phyloP scores from a whole-genome alignment of 2,329 filamentous ascomycete genomes.

The Penicillium sp. region DNA sequence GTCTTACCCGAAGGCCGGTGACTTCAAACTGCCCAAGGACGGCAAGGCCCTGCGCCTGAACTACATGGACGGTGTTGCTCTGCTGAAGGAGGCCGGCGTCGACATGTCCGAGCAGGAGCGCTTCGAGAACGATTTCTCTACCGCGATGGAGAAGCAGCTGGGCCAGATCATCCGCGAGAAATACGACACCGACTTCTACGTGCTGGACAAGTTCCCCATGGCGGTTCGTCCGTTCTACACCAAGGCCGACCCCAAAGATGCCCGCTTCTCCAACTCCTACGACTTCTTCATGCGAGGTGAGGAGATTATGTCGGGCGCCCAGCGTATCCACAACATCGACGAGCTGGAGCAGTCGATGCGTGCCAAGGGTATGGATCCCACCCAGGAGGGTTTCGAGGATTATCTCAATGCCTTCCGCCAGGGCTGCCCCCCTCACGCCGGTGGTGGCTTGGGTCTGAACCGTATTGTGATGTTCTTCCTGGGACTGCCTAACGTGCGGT shows the following conservation, averaged over 20 bases:
- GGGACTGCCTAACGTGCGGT: conserved; percentile 61
- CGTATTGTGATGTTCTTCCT: conserved; percentile 67
- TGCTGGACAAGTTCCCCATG: conserved; percentile 94
- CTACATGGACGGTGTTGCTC: conserved; percentile 50
- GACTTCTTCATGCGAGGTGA: conserved; percentile 71
- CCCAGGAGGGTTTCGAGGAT: conserved; percentile 59
- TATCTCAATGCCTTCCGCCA: conserved; percentile 65
- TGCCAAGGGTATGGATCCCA: conserved; percentile 59
- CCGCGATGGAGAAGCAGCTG: conserved; percentile 62
- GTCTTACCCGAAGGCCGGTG: conserved; percentile 51
- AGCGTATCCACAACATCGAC: conserved; percentile 63
- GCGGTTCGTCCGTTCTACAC: conserved; percentile 88
- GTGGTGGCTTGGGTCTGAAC: conserved; percentile 65
- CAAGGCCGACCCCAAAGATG: conserved; percentile 69
- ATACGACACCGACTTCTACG: conserved; percentile 93
- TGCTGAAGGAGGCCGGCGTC: conserved; percentile 51
- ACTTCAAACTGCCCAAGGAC: conserved; percentile 50
- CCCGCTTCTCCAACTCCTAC: conserved; percentile 65
- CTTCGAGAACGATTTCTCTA: conserved; percentile 49
- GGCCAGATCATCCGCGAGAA: conserved; percentile 83
- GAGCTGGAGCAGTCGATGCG: conserved; percentile 59
- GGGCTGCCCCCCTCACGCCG: conserved; percentile 63
- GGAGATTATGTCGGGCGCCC: conserved; percentile 66
- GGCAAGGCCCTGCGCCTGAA: conserved; percentile 50
- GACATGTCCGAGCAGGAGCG: conserved; percentile 50